Base-by-base conservation (phyloP, 768 basidiomycete genomes). In the Kwoniella sp. region DNA sequence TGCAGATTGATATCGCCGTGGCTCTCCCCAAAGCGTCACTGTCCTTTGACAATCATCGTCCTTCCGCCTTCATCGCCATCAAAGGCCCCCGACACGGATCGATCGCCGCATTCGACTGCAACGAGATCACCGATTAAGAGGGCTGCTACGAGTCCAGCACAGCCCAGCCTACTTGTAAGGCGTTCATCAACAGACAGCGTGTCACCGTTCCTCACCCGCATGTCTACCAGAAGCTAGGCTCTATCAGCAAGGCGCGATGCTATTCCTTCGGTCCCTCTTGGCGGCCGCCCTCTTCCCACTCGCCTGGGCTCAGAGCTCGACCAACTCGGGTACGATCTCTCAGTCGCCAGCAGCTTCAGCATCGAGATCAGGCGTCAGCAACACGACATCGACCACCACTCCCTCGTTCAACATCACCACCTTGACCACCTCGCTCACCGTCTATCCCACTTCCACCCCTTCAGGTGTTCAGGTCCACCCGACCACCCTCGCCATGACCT, bases 401-500 rank as follows among this genome's bases (percentile, higher is more conserved):
- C 33, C 39, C 19, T 31, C 58, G 32, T 44, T 31, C 40, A 50
- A 44, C 42, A 38, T 53, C 20, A 51, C 50, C 11, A 39, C 46
- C 20, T 34, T 65, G n/a, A 68, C 63, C 8, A 67, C 70, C 0
- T 60, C 64, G n/a, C 57, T 66, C 43, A 62, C 61, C 19, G 59
- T 62, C 5, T 46, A 63, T 23, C 42, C 62, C 2, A 53, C 81
- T n/a, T 42, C 81, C n/a, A 33, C 42, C 10, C 26, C 57, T 19
- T 57, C 63, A 15, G 60, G 59, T 1, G 49, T 51, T n/a, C 56
- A 59, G 6, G 50, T 77, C 14, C 36, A 66, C 26, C 51, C 45
- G 49, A 77, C 31, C 47, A 56, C 71, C 2, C 76, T 34, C 62
- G 76, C 46, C 71, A 72, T 60, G 57, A 53, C 74, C 9, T 56